These are phyloP conservation scores for Ascochyta fabae DNA, from an alignment of 2,329 filamentous ascomycete genomes.

Conservation along the genomic window DNA sequence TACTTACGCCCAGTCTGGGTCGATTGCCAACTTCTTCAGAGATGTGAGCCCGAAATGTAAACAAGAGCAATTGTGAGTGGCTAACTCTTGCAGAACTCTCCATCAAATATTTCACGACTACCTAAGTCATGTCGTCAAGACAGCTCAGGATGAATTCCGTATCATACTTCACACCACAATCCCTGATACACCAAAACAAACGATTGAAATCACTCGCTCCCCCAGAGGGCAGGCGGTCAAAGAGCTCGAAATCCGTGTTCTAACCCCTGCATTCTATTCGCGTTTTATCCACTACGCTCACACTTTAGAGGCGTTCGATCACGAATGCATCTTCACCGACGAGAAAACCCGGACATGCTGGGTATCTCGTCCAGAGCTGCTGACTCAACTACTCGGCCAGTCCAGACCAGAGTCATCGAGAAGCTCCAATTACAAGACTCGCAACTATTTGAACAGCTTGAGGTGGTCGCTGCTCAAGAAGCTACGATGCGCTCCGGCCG, in stretches of 20 bases:
- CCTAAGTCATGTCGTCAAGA: conserved; percentile 56
- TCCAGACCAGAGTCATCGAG: conserved; percentile 39
- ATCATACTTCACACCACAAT: conserved; percentile 64
- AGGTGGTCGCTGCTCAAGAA: conserved; percentile 49
- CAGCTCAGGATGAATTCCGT: conserved; percentile 53
- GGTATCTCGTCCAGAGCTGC: conserved; percentile 61
- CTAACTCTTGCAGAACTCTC: conserved; percentile 35
- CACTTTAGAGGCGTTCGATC: conserved; percentile 66
- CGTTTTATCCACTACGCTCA: conserved; percentile 69
- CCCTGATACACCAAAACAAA: conserved; percentile 27
- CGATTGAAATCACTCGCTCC: conserved; percentile 30
- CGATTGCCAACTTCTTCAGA: conserved; percentile 62
- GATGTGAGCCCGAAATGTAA: conserved; percentile 28
- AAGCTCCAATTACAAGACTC: background rate
- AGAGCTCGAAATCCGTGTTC: conserved; percentile 62
- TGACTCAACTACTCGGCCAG: conserved; percentile 45
- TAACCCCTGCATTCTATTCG: conserved; percentile 72
- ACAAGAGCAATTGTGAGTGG: background rate
- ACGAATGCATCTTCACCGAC: conserved; percentile 59
- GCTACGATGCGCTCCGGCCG: conserved; percentile 51
- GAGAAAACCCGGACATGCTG: conserved; percentile 65
- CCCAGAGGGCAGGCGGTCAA: conserved; percentile 27
- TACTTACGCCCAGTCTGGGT: conserved; percentile 62
- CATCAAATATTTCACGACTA: conserved; percentile 51
- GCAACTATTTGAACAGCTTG: conserved; percentile 28